Base-by-base conservation (phyloP, 2,329 filamentous ascomycete species). In the Curvularia verruculosa region DNA sequence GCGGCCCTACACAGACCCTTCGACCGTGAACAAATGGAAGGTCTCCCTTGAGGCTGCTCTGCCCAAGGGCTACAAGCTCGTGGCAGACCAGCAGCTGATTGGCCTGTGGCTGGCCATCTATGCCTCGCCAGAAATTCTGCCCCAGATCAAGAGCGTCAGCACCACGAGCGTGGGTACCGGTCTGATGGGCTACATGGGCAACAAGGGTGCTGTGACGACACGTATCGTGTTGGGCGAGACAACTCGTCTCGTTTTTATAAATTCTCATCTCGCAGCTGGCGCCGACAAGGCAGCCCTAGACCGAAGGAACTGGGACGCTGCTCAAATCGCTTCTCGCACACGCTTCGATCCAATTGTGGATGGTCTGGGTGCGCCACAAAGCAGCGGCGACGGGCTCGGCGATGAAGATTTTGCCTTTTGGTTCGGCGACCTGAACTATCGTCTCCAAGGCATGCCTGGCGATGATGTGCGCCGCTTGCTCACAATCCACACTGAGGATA, bases 391-490 rank as follows among this genome's bases (percentile, higher is more conserved):
- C 21, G 85, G 81, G 34, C 88, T 99, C 62, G 93, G 91, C 1
- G 90, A 96, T 37, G 94, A 96, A 64, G 95, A 99, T 71, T 92
- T 97, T 77, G 87, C 88, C 0, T 97, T 99, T 70, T 98, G 94
- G 92, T 91, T 96, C 70, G 95, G 95, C 6, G 95, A 99, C 75
- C 82, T 99, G 40, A 99, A 99, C 74, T 99, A 97, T 72, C 87
- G 95, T 29, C 83, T 99, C 0, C 91, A 96, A 49, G 91, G 89
- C 43, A 85, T 98, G 47, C 91, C 94, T 0, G 93, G 92, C 0
- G 90, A 95, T 36, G 95, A 99, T 73, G 95, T 99, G 45, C 85
- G 94, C 29, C 86, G 90, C 46, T 80, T 98, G 6, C 81, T 99
- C 36, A 90, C 89, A 70, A 82, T 97, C 4, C 94, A 97, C 74